Evolutionary conservation across 176 grass and related monocot species (phyloP), one percentile per base, ranked within the genome.

Genomic region (Rhipidocladum racemiflorum): DNA sequence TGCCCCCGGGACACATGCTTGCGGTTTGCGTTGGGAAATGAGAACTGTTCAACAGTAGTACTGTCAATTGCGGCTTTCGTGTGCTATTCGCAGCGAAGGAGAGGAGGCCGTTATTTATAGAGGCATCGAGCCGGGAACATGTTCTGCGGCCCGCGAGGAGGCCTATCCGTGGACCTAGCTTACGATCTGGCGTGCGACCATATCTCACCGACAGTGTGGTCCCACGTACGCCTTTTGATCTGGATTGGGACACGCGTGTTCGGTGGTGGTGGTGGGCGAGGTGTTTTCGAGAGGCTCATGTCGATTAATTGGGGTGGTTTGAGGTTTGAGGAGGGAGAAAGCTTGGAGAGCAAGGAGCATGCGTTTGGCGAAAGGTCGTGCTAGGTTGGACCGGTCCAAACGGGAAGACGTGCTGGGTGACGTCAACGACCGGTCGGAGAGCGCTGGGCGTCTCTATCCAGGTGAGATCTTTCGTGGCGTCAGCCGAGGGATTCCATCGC

Each of bases 1-100:
- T 88, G 71, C 87, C 69, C 15, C 88, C 91, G 62, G 93, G 92
- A 16, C 91, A 93, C 97, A 99, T 99, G 51, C 24, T 63, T 9
- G 81, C 34, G 7, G 16, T 76, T 49, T 61, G 32, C 9, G 10
- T 27, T 20, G 39, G 55, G 48, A 65, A 76, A 18, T 35, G 25
- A 43, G 50, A 45, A 21, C n/a, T n/a, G n/a, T n/a, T n/a, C n/a
- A n/a, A n/a, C n/a, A n/a, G n/a, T n/a, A n/a, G n/a, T n/a, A n/a
- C n/a, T n/a, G n/a, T n/a, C n/a, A 88, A 82, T 69, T 50, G 70
- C 61, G 68, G 59, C 50, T 83, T 75, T 70, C 28, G 61, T 13
- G 23, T 7, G 36, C 40, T 85, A 21, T 27, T 30, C 9, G 24
- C 2, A 38, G 34, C 1, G 2, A 21, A 32, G 38, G 25, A 21